phyloP scores from a whole-genome alignment of 129 eudicot genomes.

The Flaveria ramosissima region DNA sequence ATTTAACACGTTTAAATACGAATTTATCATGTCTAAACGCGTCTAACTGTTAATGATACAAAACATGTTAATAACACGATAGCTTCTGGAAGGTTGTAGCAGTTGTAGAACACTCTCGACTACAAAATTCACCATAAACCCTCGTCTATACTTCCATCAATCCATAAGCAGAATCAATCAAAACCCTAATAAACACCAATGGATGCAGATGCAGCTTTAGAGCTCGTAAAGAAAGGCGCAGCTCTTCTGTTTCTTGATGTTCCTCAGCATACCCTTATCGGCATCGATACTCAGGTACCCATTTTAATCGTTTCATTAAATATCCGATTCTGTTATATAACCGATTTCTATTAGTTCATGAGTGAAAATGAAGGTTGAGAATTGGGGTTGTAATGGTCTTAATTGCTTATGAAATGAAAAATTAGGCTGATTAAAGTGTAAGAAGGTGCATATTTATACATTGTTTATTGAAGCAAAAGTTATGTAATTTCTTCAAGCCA shows the following conservation, averaged over 20 bases:
- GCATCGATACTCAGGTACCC: slow-evolving; percentile 83
- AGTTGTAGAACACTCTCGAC: not conserved
- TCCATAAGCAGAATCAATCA: not conserved
- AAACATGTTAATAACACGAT: too few species aligned
- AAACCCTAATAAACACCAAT: slow-evolving; percentile 34
- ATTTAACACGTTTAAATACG: too few species aligned
- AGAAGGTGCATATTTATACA: not conserved
- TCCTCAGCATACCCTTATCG: slow-evolving; percentile 81
- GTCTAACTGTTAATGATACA: too few species aligned
- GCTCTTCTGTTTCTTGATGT: slow-evolving; percentile 80
- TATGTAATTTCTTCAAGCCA: not conserved
- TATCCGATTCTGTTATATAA: not conserved
- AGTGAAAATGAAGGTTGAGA: not conserved
- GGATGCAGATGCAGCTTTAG: slow-evolving; percentile 76
- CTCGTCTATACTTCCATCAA: not conserved
- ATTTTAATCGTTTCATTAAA: not conserved
- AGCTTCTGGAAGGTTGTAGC: not conserved
- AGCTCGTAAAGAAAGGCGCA: slow-evolving; percentile 64
- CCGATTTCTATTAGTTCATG: not conserved
- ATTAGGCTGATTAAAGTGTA: not conserved
- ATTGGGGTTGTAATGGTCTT: slow-evolving; percentile 1
- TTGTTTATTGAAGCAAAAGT: not conserved
- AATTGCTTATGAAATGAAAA: not conserved
- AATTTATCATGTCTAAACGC: too few species aligned
- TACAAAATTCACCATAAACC: not conserved